These are phyloP conservation scores for Cladophialophora exuberans DNA, from an alignment of 2,329 filamentous ascomycete species.

Conservation along the genomic window DNA sequence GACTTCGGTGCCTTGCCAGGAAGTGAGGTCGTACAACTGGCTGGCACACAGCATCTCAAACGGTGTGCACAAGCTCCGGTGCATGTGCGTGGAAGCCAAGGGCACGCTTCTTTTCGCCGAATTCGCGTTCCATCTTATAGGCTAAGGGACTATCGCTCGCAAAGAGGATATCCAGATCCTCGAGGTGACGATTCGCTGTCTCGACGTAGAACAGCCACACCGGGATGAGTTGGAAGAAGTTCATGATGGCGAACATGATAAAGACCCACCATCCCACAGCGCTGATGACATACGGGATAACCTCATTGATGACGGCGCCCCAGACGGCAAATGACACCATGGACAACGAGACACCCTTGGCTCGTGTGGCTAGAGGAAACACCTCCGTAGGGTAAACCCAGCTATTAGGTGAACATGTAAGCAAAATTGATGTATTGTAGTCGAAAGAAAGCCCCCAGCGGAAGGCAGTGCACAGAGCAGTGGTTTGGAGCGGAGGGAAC, in stretches of 20 bases:
- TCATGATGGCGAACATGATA: constrained; percentile 39
- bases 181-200: constrained; percentile 40
- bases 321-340: constrained; percentile 36
- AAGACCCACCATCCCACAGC: constrained; percentile 40
- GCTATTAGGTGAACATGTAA: constrained; percentile 16
- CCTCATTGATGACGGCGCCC: constrained; percentile 38
- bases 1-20: neutral
- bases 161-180: constrained; percentile 40
- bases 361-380: constrained; percentile 32
- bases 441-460: too few species aligned
- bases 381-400: constrained; percentile 36
- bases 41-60: neutral
- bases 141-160: constrained; percentile 34
- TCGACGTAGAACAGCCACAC: constrained; percentile 42
- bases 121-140: constrained; percentile 35
- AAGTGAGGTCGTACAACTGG: neutral
- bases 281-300: constrained; percentile 41
- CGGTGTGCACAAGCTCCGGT: neutral
- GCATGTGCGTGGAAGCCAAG: neutral
- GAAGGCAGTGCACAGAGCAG: too few species aligned
- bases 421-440: too few species aligned
- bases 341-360: constrained; percentile 33
- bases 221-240: constrained; percentile 35
- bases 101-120: constrained; percentile 1
- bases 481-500: constrained; percentile 28